phyloP scores from a whole-genome alignment of 768 basidiomycete genomes.

The Boletellus ananas region DNA sequence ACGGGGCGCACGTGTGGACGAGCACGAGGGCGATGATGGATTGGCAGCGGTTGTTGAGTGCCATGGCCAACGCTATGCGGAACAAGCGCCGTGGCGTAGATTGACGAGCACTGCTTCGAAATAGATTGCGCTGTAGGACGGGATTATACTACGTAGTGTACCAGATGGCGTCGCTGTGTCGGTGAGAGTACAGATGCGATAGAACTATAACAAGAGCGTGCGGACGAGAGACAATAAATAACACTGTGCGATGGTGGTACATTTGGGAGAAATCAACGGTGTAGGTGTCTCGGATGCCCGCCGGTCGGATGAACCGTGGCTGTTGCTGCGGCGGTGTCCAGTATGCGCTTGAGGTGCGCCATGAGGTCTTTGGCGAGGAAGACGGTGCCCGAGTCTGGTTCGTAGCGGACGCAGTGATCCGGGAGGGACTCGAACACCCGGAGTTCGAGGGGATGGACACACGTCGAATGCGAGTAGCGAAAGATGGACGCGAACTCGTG shows the following conservation, averaged over 20 bases:
- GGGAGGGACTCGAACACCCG: constrained; percentile 50
- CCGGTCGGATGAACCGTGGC: constrained; percentile 12
- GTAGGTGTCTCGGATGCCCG: constrained; percentile 9
- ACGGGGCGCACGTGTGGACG: constrained; percentile 2
- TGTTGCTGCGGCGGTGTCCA: constrained; percentile 17
- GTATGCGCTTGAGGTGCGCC: constrained; percentile 24
- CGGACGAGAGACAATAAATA: constrained; percentile 7
- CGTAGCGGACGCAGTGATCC: constrained; percentile 46
- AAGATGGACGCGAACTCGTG: constrained; percentile 64
- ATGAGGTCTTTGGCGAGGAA: constrained; percentile 50
- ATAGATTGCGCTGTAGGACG: too few relatives aligned
- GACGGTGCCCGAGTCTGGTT: constrained; percentile 56
- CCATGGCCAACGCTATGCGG: background rate
- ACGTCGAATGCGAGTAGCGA: too few relatives aligned
- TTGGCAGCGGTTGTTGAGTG: constrained; percentile 3
- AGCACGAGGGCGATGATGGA: background rate
- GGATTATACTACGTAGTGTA: too few relatives aligned
- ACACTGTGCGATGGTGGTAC: background rate
- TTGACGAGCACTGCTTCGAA: too few relatives aligned
- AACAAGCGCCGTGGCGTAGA: too few relatives aligned
- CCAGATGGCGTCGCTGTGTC: background rate
- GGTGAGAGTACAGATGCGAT: constrained; percentile 19
- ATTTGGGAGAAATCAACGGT: constrained; percentile 4
- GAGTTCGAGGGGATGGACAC: constrained; percentile 32
- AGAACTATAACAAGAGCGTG: too few relatives aligned